These are phyloP conservation scores for Podosphaera aphanis DNA, from an alignment of 2,329 filamentous ascomycete genomes.

Conservation along the genomic window DNA sequence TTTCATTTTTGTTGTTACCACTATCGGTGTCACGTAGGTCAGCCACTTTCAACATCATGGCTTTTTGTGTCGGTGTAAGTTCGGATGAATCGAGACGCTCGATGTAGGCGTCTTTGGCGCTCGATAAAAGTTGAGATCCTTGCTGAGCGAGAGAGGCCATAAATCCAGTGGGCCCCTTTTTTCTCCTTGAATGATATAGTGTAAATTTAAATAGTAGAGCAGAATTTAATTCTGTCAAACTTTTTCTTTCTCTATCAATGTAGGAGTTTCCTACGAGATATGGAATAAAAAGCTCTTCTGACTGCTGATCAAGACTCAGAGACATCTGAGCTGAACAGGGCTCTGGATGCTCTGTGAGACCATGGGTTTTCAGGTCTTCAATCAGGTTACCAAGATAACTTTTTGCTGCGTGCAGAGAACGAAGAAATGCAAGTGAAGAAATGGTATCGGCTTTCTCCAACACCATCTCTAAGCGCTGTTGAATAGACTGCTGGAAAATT, in stretches of 20 bases:
- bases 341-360: constrained; percentile 85
- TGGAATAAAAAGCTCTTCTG: constrained; percentile 56
- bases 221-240: constrained; percentile 61
- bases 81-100: constrained; percentile 75
- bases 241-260: constrained; percentile 44
- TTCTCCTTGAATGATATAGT: constrained; percentile 71
- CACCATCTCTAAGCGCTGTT: constrained; percentile 86
- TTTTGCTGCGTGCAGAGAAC: constrained; percentile 73
- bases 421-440: constrained; percentile 74
- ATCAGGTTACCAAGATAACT: constrained; percentile 71
- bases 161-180: constrained; percentile 76
- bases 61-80: constrained; percentile 66
- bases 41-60: constrained; percentile 73
- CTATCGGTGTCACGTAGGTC: constrained; percentile 54
- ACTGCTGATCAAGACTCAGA: constrained; percentile 46
- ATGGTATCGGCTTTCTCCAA: constrained; percentile 82
- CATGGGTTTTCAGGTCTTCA: constrained; percentile 83
- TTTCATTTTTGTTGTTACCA: constrained; percentile 56
- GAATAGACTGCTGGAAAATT: constrained; percentile 93
- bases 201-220: constrained; percentile 91
- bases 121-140: constrained; percentile 67
- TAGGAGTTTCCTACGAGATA: constrained; percentile 47
- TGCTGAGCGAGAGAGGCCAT: constrained; percentile 81
- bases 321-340: constrained; percentile 70
- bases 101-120: constrained; percentile 77